phyloP scores from a whole-genome alignment of 306 rosid species.

The Fragaria nilgerrensis region DNA sequence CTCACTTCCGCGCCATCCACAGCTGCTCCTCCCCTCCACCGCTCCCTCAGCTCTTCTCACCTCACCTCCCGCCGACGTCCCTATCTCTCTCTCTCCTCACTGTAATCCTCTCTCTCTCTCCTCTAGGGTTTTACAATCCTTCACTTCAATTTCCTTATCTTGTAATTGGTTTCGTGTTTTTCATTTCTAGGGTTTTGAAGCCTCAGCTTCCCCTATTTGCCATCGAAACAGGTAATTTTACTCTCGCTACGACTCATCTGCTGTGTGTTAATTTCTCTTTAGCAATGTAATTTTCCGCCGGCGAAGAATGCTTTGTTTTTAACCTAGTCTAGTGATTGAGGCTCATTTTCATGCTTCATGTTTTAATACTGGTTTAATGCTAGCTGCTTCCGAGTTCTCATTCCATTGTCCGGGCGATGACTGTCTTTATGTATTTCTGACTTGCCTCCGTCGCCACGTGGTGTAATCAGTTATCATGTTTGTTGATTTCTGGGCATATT shows the following conservation, averaged over 20 bases:
- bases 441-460: neutral
- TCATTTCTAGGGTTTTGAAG: constrained; percentile 7
- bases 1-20: constrained; percentile 20
- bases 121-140: neutral
- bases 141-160: neutral
- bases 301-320: neutral
- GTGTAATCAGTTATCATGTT: neutral
- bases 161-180: neutral
- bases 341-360: neutral
- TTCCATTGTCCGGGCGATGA: neutral
- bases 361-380: neutral
- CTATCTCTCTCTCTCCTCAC: neutral
- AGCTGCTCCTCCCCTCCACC: neutral
- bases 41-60: neutral
- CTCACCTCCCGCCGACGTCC: neutral
- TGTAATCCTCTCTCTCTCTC: neutral
- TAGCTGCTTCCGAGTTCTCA: neutral
- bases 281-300: neutral
- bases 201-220: neutral
- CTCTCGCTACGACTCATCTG: neutral
- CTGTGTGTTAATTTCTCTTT: neutral
- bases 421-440: neutral
- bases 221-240: constrained; percentile 8
- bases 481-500: neutral
- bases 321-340: neutral